Base-by-base conservation (phyloP, 441 rosid species). In the Populus hybrid region DNA sequence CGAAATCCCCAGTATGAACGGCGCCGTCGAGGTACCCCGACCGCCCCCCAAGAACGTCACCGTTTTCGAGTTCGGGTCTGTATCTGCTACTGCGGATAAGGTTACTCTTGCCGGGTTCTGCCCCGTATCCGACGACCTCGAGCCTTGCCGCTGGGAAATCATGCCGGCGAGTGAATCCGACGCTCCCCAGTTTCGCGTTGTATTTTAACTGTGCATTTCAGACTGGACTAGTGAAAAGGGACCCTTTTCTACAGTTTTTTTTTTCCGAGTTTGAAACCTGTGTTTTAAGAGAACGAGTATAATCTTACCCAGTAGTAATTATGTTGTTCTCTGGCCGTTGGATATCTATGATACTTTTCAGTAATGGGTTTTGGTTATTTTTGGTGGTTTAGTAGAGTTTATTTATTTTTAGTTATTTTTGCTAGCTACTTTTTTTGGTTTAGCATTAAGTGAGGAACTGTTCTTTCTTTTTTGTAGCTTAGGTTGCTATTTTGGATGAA, bases 91-190 rank as follows among this genome's bases (percentile, higher is more conserved):
- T 1, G 84, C 88, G 65, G 99, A 95, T 80, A 91, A 89, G 88
- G 94, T 93, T 16, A 95, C 99, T 33, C 88, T 95, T 33, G 97
- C 97, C 6, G 99, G 99, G 0, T 95, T 81, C 83, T 95, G 98
- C 70, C 97, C 99, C 4, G 97, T 95, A 5, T 93, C 98, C 68
- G 97, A 95, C 28, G 94, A 95, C 21, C 94, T 95, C 74, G 96
- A 93, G 77, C 99, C 99, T 23, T 95, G 99, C 83, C 94, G 97
- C 64, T 93, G 99, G 99, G 94, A 89, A 81, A 88, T 95, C 84
- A 81, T 92, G n/a, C 94, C 98, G 9, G 94, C 97, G 2, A 84
- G 75, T 72, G 94, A 84, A 0, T 81, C 86, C 67, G 93, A 92
- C 76, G 97, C 97, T 8, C 99, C 99, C 1, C 98, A 92, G 84